Percentiles rank a stretch among this genome's conserved stretches.
Evolutionary conservation across 257 asterid species (phyloP).

Genomic region (Ilex aquifolium): DNA sequence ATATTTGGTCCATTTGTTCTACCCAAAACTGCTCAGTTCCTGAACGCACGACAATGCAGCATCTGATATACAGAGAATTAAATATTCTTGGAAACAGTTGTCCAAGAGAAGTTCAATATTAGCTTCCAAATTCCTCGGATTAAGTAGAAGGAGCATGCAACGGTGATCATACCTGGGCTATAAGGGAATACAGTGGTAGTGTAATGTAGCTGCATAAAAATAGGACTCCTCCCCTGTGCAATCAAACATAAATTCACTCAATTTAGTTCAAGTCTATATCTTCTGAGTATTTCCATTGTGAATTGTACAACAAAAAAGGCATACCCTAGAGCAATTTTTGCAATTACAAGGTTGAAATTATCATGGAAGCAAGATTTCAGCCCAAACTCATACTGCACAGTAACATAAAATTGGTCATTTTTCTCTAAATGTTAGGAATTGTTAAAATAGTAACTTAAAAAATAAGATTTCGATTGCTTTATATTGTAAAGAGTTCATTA

Average conservation of each 20-base stretch:
- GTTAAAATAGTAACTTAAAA: not conserved
- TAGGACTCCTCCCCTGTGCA: slow-evolving; percentile 11
- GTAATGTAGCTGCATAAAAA: slow-evolving; percentile 20
- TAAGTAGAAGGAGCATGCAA: not conserved
- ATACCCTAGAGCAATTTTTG: slow-evolving; percentile 8
- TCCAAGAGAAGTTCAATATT: not conserved
- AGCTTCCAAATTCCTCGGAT: not conserved
- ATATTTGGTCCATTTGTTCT: not conserved
- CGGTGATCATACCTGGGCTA: slow-evolving; percentile 12
- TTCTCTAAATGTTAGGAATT: not conserved
- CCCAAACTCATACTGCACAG: slow-evolving; percentile 19
- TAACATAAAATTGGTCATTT: not conserved
- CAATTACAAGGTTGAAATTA: not conserved
- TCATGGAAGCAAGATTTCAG: slow-evolving; percentile 18
- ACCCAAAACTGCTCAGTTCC: not conserved
- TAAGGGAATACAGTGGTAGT: slow-evolving; percentile 22
- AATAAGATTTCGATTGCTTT: not conserved
- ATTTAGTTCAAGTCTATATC: not conserved
- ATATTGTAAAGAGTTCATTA: slow-evolving; percentile 3
- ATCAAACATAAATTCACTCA: not conserved
- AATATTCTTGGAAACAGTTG: not conserved
- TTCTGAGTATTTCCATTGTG: not conserved
- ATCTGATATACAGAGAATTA: not conserved
- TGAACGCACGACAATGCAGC: too few species aligned
- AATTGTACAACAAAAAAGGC: not conserved